phyloP scores from a whole-genome alignment of 1,284 basidiomycete species.

The Cutaneotrichosporon sp. region DNA sequence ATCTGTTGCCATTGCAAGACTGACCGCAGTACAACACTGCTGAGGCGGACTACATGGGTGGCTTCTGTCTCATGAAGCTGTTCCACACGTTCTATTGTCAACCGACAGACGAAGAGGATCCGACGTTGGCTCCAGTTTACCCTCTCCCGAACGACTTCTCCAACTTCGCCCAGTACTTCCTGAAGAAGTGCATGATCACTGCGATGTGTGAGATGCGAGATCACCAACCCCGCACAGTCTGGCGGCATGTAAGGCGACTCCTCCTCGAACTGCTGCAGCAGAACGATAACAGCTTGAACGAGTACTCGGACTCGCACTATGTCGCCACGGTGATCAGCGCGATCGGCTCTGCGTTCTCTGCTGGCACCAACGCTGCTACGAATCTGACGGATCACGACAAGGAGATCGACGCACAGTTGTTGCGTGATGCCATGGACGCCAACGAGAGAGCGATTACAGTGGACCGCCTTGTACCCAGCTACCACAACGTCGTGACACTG shows the following conservation, averaged over 20 bases:
- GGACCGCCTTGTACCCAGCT: constrained; percentile 91
- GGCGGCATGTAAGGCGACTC: constrained; percentile 82
- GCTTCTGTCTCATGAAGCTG: constrained; percentile 94
- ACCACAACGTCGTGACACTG: constrained; percentile 88
- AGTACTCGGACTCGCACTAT: constrained; percentile 89
- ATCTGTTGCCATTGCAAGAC: neutral
- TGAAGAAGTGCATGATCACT: constrained; percentile 63
- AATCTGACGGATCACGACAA: constrained; percentile 23
- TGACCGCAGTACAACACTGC: constrained; percentile 38
- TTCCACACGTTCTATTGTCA: constrained; percentile 88
- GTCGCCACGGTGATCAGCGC: constrained; percentile 83
- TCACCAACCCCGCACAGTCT: constrained; percentile 54
- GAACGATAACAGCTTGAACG: constrained; percentile 92
- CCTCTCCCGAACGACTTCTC: constrained; percentile 92
- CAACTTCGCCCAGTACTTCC: constrained; percentile 88
- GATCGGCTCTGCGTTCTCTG: constrained; percentile 58
- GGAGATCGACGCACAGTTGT: constrained; percentile 53
- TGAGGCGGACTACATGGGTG: constrained; percentile 62
- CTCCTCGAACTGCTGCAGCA: constrained; percentile 85
- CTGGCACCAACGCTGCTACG: constrained; percentile 28
- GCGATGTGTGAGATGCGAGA: constrained; percentile 43
- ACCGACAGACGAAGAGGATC: constrained; percentile 76
- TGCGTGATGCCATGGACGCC: constrained; percentile 71
- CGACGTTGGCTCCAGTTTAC: constrained; percentile 79
- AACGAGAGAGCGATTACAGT: constrained; percentile 90